Evolutionary conservation across 805 yeast species (phyloP), one percentile per base, ranked within the genome.

Genomic region (Sugiyamaella mastotermitis): DNA sequence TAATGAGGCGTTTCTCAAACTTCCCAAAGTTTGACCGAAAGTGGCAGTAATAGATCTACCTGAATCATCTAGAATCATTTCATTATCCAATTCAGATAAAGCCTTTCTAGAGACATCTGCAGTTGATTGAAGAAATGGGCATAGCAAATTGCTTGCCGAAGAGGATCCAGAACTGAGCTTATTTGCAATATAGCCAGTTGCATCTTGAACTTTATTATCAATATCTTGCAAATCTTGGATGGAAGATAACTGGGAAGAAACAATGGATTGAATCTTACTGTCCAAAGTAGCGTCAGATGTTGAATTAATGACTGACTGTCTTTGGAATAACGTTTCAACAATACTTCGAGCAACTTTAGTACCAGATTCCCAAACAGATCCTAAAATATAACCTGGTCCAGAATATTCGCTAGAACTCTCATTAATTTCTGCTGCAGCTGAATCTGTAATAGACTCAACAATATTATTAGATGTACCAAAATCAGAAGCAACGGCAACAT

Each of bases 91-190:
- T 16, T 23, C 18, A 4, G 19, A 19, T 14, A 26, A 30, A 21
- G 33, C 21, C 17, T 19, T 7, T 30, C 21, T 16, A 5, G 35
- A 18, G 16, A 36, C 14, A 29, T 32, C 19, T 10, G 33, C 28
- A 17, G 37, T 22, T 4, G 20, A 20, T 16, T 31, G 24, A 7
- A 33, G 10, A 11, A 38, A 33, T 4, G 41, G 41, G 14, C 41
- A 38, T 4, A 38, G 37, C 26, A 31, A 15, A n/a, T 32, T 11
- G 15, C 21, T 31, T 11, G 34, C 29, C 8, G 14, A 15, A 31
- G 15, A 15, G 8, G 34, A 31, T 3, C 10, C 29, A 20, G 11
- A 10, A n/a, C 14, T 18, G 10, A 35, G 20, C 4, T 15, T 11
- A 13, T 19, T n/a, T 7, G 24, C 39, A n/a, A 30, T 28, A 15